These are phyloP conservation scores for Letharia lupina DNA, from an alignment of 495 filamentous ascomycete genomes.

Conservation along the genomic window DNA sequence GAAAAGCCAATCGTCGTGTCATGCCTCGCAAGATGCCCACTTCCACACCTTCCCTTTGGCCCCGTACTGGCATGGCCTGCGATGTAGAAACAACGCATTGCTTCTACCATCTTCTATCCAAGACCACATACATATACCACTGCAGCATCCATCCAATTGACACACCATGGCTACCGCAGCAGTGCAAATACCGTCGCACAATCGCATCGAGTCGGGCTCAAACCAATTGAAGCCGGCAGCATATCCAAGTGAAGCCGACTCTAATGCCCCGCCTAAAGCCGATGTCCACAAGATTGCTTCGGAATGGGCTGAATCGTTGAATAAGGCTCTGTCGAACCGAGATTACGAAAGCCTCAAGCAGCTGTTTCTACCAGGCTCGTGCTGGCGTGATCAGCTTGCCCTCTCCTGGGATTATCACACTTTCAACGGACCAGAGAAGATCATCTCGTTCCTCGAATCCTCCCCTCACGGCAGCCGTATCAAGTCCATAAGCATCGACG, in stretches of 20 bases:
- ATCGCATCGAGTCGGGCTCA: constrained; percentile 54
- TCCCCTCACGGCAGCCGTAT: constrained; percentile 33
- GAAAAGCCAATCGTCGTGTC: not conserved
- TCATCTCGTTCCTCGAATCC: constrained; percentile 38
- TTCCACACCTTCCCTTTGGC: not conserved
- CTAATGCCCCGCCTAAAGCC: constrained; percentile 23
- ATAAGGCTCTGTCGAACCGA: constrained; percentile 34
- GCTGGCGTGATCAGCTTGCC: constrained; percentile 50
- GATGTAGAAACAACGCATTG: not conserved
- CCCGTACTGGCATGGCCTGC: not conserved
- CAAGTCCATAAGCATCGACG: constrained; percentile 42
- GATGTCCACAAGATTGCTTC: constrained; percentile 42
- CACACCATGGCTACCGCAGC: constrained; percentile 24
- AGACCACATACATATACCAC: not conserved
- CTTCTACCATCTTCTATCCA: not conserved
- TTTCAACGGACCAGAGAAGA: constrained; percentile 44
- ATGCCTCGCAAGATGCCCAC: not conserved
- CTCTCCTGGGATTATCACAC: constrained; percentile 49
- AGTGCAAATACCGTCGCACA: constrained; percentile 35
- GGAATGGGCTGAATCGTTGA: constrained; percentile 40
- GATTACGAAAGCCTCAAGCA: constrained; percentile 29
- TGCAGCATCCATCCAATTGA: not conserved
- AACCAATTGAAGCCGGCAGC: constrained; percentile 38
- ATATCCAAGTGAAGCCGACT: constrained; percentile 12
- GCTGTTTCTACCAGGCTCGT: constrained; percentile 44